Evolutionary conservation across 2,329 filamentous ascomycete species (phyloP).

Genomic region (Exophiala aquamarina): DNA sequence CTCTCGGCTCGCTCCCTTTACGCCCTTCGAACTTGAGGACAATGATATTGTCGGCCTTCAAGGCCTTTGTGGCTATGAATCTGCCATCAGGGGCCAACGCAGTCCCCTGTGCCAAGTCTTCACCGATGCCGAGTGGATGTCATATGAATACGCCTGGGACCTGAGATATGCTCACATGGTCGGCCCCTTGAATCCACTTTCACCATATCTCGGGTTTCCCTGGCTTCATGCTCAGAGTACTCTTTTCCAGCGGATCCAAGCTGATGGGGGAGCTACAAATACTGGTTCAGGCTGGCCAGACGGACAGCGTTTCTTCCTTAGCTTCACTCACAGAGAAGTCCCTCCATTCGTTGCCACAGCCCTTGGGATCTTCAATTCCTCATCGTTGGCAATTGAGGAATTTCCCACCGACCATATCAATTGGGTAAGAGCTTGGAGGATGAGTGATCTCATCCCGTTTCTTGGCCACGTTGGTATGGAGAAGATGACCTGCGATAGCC

Average conservation of each 20-base stretch:
- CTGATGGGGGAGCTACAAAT: constrained; percentile 55
- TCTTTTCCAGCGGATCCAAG: constrained; percentile 52
- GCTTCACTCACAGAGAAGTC: constrained; percentile 67
- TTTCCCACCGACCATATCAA: constrained; percentile 52
- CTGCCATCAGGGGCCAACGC: constrained; percentile 61
- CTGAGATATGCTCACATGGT: constrained; percentile 62
- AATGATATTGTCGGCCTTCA: constrained; percentile 60
- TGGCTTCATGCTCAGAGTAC: constrained; percentile 22
- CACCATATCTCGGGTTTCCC: constrained; percentile 61
- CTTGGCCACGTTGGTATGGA: constrained; percentile 66
- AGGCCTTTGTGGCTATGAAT: constrained; percentile 71
- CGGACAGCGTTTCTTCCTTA: constrained; percentile 59
- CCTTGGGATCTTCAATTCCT: constrained; percentile 59
- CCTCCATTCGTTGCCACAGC: constrained; percentile 61
- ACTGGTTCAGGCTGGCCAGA: constrained; percentile 46
- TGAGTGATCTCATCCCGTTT: constrained; percentile 61
- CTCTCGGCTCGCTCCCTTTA: constrained; percentile 14
- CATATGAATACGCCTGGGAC: constrained; percentile 55
- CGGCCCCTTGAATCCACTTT: constrained; percentile 51
- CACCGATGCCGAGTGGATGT: constrained; percentile 55
- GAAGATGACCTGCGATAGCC: constrained; percentile 53
- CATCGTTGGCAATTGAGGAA: constrained; percentile 40
- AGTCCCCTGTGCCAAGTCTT: constrained; percentile 61
- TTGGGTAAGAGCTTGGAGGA: constrained; percentile 52
- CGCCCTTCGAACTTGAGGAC: constrained; percentile 51